A percentile compares a stretch with the other conserved stretches of the same genome.
Evolutionary conservation across 192 early-diverging fungal species (phyloP).

Genomic region (Rhizophagus clarus): DNA sequence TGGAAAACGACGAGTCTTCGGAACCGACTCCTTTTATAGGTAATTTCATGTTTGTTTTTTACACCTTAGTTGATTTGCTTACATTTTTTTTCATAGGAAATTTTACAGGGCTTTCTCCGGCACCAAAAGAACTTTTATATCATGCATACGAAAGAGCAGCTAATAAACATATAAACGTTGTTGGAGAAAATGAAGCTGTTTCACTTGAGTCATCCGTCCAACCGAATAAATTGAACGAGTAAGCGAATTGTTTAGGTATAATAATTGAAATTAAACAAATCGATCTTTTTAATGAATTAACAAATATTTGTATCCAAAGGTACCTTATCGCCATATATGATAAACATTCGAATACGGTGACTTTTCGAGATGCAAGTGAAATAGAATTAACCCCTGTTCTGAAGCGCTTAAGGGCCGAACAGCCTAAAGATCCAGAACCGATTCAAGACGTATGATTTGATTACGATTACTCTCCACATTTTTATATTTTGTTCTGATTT

Average conservation of each 20-base stretch:
- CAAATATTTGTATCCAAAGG: constrained; percentile 32
- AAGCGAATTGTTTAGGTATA: not conserved
- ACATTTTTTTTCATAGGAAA: not conserved
- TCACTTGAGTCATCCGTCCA: not conserved
- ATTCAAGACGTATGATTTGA: not conserved
- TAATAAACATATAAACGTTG: not conserved
- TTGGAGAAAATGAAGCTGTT: not conserved
- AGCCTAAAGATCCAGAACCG: constrained; percentile 23
- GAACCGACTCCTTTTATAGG: not conserved
- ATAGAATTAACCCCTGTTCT: constrained; percentile 55
- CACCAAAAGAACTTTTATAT: not conserved
- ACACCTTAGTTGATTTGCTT: not conserved
- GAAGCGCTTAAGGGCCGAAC: constrained; percentile 71
- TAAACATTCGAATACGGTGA: constrained; percentile 67
- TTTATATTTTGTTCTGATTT: not conserved
- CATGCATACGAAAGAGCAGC: not conserved
- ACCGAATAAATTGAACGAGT: not conserved
- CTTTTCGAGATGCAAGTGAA: constrained; percentile 65
- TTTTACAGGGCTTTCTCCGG: not conserved
- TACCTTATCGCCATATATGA: constrained; percentile 85
- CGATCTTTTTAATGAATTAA: not conserved
- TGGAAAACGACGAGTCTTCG: not conserved
- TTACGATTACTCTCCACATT: not conserved
- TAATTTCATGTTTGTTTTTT: not conserved
- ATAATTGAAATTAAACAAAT: not conserved